Base-by-base conservation (phyloP, 2,329 filamentous ascomycete genomes). In the Ophiocordyceps camponoti-rufipedis region DNA sequence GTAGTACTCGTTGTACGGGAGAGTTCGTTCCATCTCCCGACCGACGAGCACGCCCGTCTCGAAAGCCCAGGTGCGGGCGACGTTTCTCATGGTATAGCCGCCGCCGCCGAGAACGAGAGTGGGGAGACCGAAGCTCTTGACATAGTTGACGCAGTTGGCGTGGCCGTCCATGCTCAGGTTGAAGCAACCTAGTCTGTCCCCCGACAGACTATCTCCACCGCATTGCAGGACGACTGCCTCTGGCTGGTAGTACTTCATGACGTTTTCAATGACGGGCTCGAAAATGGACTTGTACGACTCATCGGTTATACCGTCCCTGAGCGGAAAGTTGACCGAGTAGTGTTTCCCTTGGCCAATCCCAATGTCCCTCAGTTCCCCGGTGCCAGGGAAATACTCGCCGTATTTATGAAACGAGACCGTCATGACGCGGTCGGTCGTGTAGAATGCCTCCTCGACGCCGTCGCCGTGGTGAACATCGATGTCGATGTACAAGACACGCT, bases 1-100 rank as follows among this genome's bases (percentile, higher is more conserved):
- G 59, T 96, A 96, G 62, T 96, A 96, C 67, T 96, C 89, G 51
- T 94, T 96, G 62, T 87, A 96, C 1, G 89, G 89, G 39, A 96
- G 71, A n/a, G 84, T 80, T 5, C 82, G 73, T 11, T 78, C 73
- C 73, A 96, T 85, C 29, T 85, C 74, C 48, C 88, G 78, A 28
- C 85, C 85, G 18, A 95, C 85, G 9, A 96, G 72, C 48, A 87
- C 74, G 52, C 89, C 89, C 1, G 91, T 98, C 65, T 98, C 91
- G 60, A 89, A 94, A 7, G 88, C 88, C 91, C 91, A 98, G 5
- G 89, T 91, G 44, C 91, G 83, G 16, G 91, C 89, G 11, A 98
- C 91, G 53, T 98, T 98, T 50, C 91, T 82, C 63, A 94, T 93
- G 1, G 91, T 98, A 65, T 98, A 98, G 43, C 91, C 91, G 51